Conservation (phyloP, 2,329 filamentous ascomycete genomes). For the Cadophora sp. region DNA sequence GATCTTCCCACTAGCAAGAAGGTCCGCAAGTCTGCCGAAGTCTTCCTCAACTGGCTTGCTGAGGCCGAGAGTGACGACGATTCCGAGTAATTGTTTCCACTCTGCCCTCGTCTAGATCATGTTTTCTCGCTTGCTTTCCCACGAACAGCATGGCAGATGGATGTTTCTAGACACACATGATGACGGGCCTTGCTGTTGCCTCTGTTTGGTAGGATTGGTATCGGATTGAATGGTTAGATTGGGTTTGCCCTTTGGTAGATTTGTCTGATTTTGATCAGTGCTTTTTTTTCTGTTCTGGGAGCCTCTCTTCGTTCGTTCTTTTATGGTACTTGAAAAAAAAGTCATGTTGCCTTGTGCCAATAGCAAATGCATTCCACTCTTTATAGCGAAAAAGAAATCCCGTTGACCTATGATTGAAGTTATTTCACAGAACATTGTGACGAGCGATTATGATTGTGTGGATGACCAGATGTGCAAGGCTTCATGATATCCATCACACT, state of each 20-base stretch:
- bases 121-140: conserved; percentile 1
- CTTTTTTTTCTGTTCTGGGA: neutral
- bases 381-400: neutral
- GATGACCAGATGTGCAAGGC: neutral
- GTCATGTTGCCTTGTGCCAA: conserved; percentile 20
- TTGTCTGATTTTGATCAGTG: conserved; percentile 23
- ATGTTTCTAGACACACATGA: conserved; percentile 11
- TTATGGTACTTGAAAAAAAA: conserved; percentile 20
- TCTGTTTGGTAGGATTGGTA: conserved; percentile 9
- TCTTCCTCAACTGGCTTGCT: conserved; percentile 93
- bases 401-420: neutral
- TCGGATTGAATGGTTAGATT: conserved; percentile 20
- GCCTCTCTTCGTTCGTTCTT: neutral
- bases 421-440: neutral
- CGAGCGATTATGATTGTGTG: too few species aligned
- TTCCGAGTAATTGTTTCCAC: conserved; percentile 56
- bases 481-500: neutral
- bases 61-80: conserved; percentile 80
- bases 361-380: conserved; percentile 20
- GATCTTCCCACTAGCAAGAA: conserved; percentile 89
- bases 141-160: neutral
- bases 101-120: neutral
- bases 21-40: conserved; percentile 92
- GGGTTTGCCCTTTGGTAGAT: conserved; percentile 17
- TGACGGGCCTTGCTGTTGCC: conserved; percentile 5